Conservation (phyloP, 768 basidiomycete species). For the Lactarius tabidus region DNA sequence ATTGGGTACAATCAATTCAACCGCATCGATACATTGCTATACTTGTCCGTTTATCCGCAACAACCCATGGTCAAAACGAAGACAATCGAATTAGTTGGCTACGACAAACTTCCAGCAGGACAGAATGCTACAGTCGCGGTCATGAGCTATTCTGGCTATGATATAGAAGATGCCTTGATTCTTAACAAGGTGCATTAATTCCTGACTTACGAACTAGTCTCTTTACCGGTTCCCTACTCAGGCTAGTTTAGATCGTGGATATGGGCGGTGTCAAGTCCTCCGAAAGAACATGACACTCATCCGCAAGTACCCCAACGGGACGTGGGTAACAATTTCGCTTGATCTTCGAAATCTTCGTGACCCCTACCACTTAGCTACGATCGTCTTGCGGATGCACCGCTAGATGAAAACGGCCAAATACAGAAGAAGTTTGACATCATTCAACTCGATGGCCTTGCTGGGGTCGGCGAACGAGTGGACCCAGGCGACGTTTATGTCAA, state of each 20-base stretch:
- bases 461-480: conserved; percentile 91
- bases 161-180: conserved; percentile 98
- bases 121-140: conserved; percentile 98
- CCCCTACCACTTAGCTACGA: conserved; percentile 59
- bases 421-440: conserved; percentile 88
- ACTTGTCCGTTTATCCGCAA: conserved; percentile 96
- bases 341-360: background rate
- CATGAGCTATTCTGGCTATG: conserved; percentile 99
- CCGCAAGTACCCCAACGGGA: conserved; percentile 95
- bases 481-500: conserved; percentile 94
- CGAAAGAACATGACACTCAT: conserved; percentile 93
- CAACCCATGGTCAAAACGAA: conserved; percentile 99
- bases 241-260: conserved; percentile 96
- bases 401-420: conserved; percentile 74
- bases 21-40: conserved; percentile 96
- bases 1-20: conserved; percentile 98
- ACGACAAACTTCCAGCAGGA: conserved; percentile 94
- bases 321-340: conserved; percentile 52
- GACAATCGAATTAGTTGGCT: conserved; percentile 95
- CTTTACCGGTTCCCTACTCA: conserved; percentile 31
- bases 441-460: conserved; percentile 88
- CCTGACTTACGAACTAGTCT: background rate
- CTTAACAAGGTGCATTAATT: conserved; percentile 64
- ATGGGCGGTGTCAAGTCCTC: conserved; percentile 95
- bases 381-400: conserved; percentile 87